Percentiles rank a stretch among this genome's conserved stretches.
These are phyloP conservation scores for Cladosporium colombiae DNA, from an alignment of 2,329 filamentous ascomycete genomes.

Conservation along the genomic window DNA sequence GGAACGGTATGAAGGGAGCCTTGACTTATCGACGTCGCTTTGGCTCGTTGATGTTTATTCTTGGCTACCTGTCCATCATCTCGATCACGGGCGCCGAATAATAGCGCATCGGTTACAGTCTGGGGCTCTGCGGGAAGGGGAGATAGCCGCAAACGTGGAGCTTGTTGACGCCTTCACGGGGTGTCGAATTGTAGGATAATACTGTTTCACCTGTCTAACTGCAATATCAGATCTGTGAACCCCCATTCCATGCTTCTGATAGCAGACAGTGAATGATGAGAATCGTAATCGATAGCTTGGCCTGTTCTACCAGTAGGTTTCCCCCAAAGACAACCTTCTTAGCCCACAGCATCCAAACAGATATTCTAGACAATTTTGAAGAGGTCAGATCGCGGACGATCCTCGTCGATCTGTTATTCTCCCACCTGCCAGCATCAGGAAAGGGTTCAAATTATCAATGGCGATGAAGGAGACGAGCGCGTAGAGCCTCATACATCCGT, in stretches of 20 bases:
- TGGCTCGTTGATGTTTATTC: slow-evolving; percentile 4
- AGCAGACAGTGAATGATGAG: not conserved
- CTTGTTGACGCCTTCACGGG: not conserved
- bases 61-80: not conserved
- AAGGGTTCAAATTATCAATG: not conserved
- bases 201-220: too few species aligned
- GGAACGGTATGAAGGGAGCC: not conserved
- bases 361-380: not conserved
- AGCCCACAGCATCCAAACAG: not conserved
- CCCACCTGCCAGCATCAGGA: not conserved
- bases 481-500: not conserved
- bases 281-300: not conserved
- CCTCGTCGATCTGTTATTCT: slow-evolving; percentile 7
- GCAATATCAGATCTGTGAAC: not conserved
- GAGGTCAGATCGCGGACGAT: not conserved
- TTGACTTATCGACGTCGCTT: not conserved
- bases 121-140: slow-evolving; percentile 8
- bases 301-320: not conserved
- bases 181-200: not conserved
- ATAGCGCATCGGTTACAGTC: too few species aligned
- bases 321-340: not conserved
- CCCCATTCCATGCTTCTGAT: not conserved
- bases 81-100: not conserved
- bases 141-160: slow-evolving; percentile 3
- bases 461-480: not conserved